Conservation (phyloP, 352 stramenopile genomes). For the Phytopythium oedochilum region DNA sequence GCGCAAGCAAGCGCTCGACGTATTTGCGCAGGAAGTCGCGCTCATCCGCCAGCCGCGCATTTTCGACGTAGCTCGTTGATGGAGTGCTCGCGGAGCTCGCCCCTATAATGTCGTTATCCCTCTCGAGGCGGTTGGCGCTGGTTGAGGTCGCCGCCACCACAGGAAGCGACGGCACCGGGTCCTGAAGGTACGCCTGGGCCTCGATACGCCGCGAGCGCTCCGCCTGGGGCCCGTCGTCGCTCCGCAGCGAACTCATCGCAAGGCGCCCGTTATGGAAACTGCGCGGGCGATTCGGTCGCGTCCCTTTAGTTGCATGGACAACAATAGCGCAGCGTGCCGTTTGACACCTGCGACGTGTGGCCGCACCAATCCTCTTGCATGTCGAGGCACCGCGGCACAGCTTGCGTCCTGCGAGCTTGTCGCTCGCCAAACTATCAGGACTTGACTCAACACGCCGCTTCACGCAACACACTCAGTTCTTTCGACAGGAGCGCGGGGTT, state of each 20-base stretch:
- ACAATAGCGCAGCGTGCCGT: not conserved
- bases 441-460: too few relatives aligned
- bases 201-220: conserved; percentile 29
- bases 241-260: conserved; percentile 8
- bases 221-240: conserved; percentile 21
- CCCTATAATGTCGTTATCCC: not conserved
- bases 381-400: too few relatives aligned
- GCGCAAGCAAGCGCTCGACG: conserved; percentile 56
- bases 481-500: too few relatives aligned
- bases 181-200: conserved; percentile 17
- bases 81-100: not conserved
- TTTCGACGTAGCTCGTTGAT: conserved; percentile 24
- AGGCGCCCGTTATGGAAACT: not conserved
- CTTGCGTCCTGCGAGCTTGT: too few relatives aligned
- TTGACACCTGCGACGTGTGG: too few relatives aligned
- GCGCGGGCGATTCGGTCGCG: not conserved
- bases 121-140: not conserved
- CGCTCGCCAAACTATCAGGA: too few relatives aligned
- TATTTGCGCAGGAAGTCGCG: conserved; percentile 64
- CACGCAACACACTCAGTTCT: too few relatives aligned
- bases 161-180: not conserved
- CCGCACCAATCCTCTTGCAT: too few relatives aligned
- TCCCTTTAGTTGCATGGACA: not conserved
- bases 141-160: conserved; percentile 1
- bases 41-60: conserved; percentile 46